A percentile compares a stretch with the other conserved stretches of the same genome.
These are phyloP conservation scores for Hypholoma sublateritium DNA, from an alignment of 768 basidiomycete genomes.

Conservation along the genomic window DNA sequence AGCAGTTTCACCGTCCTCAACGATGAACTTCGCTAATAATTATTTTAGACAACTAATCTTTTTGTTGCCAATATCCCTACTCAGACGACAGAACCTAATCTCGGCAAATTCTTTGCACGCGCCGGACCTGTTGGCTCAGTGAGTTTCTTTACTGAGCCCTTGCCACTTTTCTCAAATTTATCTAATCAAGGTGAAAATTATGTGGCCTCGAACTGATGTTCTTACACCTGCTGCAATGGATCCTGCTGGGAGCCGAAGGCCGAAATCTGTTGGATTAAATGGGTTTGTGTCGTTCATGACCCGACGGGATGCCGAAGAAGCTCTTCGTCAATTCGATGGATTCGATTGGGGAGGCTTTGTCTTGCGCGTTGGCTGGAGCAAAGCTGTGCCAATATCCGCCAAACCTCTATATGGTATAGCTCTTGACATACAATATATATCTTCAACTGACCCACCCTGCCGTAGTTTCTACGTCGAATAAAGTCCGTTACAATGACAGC, in stretches of 20 bases:
- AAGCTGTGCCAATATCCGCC: conserved; percentile 84
- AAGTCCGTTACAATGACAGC: conserved; percentile 22
- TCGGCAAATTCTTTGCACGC: conserved; percentile 91
- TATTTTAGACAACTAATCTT: conserved; percentile 84
- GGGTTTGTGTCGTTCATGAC: conserved; percentile 99
- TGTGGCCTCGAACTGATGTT: conserved; percentile 94
- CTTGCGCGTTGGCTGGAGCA: conserved; percentile 94
- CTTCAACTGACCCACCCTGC: not conserved
- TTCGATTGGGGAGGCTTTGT: conserved; percentile 92
- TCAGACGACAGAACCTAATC: conserved; percentile 78
- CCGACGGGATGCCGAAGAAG: conserved; percentile 85
- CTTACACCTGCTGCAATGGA: conserved; percentile 63
- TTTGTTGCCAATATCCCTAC: conserved; percentile 93
- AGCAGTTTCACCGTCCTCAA: conserved; percentile 14
- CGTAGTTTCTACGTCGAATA: conserved; percentile 17
- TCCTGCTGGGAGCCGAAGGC: conserved; percentile 69
- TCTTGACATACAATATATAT: not conserved
- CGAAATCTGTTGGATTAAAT: conserved; percentile 76
- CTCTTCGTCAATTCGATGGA: conserved; percentile 88
- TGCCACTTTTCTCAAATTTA: not conserved
- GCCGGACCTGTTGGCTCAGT: conserved; percentile 93
- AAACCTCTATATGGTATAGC: conserved; percentile 77
- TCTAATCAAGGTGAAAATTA: conserved; percentile 77
- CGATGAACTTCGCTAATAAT: not conserved
- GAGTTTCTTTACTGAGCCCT: conserved; percentile 16